Percentiles rank a stretch among this genome's conserved stretches.
Evolutionary conservation across 1,284 basidiomycete species (phyloP).

Genomic region (Anthracocystis walkeri): DNA sequence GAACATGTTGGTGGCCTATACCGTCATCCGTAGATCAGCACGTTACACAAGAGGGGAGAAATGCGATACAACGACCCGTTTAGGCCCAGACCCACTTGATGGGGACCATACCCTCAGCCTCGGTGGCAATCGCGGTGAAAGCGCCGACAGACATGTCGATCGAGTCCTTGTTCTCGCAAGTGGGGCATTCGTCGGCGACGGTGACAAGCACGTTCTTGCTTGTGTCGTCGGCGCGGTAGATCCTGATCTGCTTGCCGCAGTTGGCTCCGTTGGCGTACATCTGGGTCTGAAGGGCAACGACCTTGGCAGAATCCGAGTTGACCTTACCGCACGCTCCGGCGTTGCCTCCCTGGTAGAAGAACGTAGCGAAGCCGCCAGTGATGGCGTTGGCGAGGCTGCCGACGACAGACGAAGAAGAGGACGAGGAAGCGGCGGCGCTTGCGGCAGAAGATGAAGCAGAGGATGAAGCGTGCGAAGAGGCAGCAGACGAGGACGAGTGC

Average conservation of each 20-base stretch:
- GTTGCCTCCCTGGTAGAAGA: constrained; percentile 61
- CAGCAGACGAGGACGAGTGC: constrained; percentile 14
- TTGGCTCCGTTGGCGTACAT: constrained; percentile 72
- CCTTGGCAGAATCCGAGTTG: constrained; percentile 54
- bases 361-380: constrained; percentile 58
- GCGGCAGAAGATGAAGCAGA: constrained; percentile 15
- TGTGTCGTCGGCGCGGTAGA: constrained; percentile 71
- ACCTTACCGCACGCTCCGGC: constrained; percentile 66
- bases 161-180: constrained; percentile 75
- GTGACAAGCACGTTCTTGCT: constrained; percentile 75
- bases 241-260: constrained; percentile 77
- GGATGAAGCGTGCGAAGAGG: constrained; percentile 14
- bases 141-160: constrained; percentile 84
- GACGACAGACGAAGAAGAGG: constrained; percentile 8
- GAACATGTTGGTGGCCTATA: constrained; percentile 2
- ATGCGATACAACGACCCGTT: neutral
- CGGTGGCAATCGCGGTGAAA: constrained; percentile 76
- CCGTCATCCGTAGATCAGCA: constrained; percentile 21
- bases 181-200: constrained; percentile 57
- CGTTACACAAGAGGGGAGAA: neutral
- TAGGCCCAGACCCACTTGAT: constrained; percentile 56
- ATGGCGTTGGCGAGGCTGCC: constrained; percentile 25
- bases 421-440: constrained; percentile 9
- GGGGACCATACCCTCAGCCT: constrained; percentile 74
- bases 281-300: constrained; percentile 52